phyloP scores from a whole-genome alignment of 1,139 yeast genomes.

The Tardiomyces digboiensis region DNA sequence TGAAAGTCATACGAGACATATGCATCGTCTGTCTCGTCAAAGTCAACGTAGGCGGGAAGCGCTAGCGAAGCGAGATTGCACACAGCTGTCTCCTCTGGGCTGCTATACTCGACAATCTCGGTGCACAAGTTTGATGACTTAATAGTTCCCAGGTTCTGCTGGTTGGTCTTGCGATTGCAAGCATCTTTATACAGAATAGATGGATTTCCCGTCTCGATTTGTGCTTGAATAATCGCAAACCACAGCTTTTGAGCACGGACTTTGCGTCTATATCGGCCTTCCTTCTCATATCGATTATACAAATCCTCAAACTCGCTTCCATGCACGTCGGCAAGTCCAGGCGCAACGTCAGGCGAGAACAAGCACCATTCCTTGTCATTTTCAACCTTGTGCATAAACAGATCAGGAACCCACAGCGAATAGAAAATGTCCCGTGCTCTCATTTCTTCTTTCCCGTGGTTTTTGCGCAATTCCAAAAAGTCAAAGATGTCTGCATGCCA shows the following conservation, averaged over 20 bases:
- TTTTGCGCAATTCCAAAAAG: slow-evolving; percentile 63
- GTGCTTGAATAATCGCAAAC: slow-evolving; percentile 68
- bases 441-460: slow-evolving; percentile 77
- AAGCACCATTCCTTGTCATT: slow-evolving; percentile 62
- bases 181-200: slow-evolving; percentile 78
- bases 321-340: slow-evolving; percentile 58
- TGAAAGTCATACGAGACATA: slow-evolving; percentile 41
- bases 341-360: slow-evolving; percentile 72
- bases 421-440: slow-evolving; percentile 78
- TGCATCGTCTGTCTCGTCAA: not conserved
- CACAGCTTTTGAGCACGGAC: slow-evolving; percentile 69
- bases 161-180: slow-evolving; percentile 66
- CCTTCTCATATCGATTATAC: slow-evolving; percentile 52
- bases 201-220: slow-evolving; percentile 81
- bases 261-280: slow-evolving; percentile 47
- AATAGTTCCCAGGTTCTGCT: slow-evolving; percentile 68
- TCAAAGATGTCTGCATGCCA: slow-evolving; percentile 80
- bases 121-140: slow-evolving; percentile 78
- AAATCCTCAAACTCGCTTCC: slow-evolving; percentile 60
- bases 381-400: slow-evolving; percentile 72
- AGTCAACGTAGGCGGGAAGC: slow-evolving; percentile 47
- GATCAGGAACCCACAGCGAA: slow-evolving; percentile 77
- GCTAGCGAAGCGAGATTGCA: slow-evolving; percentile 79
- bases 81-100: slow-evolving; percentile 72
- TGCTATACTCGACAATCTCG: slow-evolving; percentile 72